phyloP scores from a whole-genome alignment of 441 rosid genomes.

The Daphne laureola region DNA sequence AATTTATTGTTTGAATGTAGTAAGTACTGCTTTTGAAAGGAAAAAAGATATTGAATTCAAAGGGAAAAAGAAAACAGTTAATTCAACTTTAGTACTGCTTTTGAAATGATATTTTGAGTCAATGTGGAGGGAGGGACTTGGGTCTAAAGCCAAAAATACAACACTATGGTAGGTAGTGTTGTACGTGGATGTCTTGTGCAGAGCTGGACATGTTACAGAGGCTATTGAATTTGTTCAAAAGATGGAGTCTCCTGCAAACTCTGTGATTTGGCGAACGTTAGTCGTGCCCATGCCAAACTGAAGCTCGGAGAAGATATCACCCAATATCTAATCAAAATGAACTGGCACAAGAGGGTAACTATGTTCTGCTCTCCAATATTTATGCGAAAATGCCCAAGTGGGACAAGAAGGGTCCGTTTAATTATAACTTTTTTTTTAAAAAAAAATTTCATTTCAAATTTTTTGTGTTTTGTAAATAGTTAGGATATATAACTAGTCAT shows the following conservation, averaged over 20 bases:
- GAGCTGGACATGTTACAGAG: slow-evolving; percentile 35
- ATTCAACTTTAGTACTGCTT: too few relatives aligned
- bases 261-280: slow-evolving; percentile 38
- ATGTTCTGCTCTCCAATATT: slow-evolving; percentile 42
- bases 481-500: too few relatives aligned
- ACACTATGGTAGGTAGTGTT: slow-evolving; percentile 54
- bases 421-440: too few relatives aligned
- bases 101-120: slow-evolving; percentile 29
- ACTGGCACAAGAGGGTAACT: slow-evolving; percentile 40
- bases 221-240: slow-evolving; percentile 36
- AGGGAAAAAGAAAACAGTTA: too few relatives aligned
- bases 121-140: slow-evolving; percentile 28
- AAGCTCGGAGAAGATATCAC: slow-evolving; percentile 43
- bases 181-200: slow-evolving; percentile 48
- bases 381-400: slow-evolving; percentile 49
- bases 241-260: slow-evolving; percentile 40
- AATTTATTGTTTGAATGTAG: too few relatives aligned
- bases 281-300: slow-evolving; percentile 32
- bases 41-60: too few relatives aligned
- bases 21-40: too few relatives aligned
- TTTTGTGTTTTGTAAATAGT: too few relatives aligned
- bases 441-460: too few relatives aligned
- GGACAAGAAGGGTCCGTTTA: too few relatives aligned
- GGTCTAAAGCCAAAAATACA: slow-evolving; percentile 30
- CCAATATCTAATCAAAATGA: slow-evolving; percentile 33